Evolutionary conservation across 2,329 filamentous ascomycete species (phyloP).

Genomic region (Botrytis paeoniae): DNA sequence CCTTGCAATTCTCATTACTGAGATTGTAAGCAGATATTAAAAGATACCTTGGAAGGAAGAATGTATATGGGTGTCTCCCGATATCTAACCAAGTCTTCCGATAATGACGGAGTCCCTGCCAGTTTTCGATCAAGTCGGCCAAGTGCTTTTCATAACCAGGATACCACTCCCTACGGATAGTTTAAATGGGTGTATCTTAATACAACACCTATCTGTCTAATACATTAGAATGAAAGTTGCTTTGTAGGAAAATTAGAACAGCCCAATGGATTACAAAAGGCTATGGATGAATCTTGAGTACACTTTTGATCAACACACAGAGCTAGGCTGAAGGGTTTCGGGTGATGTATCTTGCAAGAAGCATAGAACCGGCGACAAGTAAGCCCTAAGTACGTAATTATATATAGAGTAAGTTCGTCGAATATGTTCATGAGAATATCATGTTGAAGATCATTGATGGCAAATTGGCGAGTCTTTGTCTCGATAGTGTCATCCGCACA

Average conservation of each 20-base stretch:
- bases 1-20: neutral
- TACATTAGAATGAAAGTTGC: neutral
- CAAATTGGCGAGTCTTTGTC: neutral
- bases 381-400: neutral
- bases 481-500: neutral
- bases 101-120: neutral
- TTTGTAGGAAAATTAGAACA: neutral
- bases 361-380: neutral
- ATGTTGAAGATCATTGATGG: neutral
- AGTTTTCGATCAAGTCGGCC: neutral
- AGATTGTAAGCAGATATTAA: neutral
- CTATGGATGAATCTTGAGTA: neutral
- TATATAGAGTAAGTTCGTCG: neutral
- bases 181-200: neutral
- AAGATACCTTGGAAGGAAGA: neutral
- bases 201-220: neutral
- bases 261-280: neutral
- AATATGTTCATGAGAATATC: neutral
- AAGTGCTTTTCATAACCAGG: neutral
- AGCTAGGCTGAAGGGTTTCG: neutral
- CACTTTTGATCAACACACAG: neutral
- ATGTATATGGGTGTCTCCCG: neutral
- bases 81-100: neutral
- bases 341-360: neutral
- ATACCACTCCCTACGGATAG: neutral